Conservation (phyloP, 1,284 basidiomycete genomes). For the Rhodotorula sp. region DNA sequence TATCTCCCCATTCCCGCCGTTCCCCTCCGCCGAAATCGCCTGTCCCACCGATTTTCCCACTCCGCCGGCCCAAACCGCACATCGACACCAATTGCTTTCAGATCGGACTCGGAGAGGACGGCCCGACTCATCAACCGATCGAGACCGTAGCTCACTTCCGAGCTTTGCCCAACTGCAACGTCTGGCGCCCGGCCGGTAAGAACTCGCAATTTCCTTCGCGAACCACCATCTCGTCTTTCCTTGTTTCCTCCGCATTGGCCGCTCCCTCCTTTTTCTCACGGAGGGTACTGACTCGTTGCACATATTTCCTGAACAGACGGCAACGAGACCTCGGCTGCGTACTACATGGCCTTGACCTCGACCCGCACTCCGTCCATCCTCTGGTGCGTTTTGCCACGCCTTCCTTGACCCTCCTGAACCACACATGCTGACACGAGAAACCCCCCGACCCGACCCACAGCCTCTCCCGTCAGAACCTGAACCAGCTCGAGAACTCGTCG, state of each 20-base stretch:
- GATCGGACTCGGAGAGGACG: conserved; percentile 69
- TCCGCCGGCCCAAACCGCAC: background rate
- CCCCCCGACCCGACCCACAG: conserved; percentile 49
- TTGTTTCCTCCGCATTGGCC: background rate
- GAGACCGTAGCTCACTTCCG: conserved; percentile 66
- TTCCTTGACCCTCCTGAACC: background rate
- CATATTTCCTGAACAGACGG: conserved; percentile 58
- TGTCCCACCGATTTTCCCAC: background rate
- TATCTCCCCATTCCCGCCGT: too few relatives aligned
- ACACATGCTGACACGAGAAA: background rate
- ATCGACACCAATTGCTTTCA: background rate
- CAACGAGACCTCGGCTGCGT: conserved; percentile 89
- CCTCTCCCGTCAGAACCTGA: conserved; percentile 89
- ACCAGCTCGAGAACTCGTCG: conserved; percentile 82
- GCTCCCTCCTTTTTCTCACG: too few relatives aligned
- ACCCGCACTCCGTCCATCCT: conserved; percentile 78
- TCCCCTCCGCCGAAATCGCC: too few relatives aligned
- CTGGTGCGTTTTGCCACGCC: conserved; percentile 22
- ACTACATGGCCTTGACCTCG: conserved; percentile 73
- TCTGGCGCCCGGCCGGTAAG: conserved; percentile 34
- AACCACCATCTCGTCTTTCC: conserved; percentile 53
- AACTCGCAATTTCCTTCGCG: conserved; percentile 1
- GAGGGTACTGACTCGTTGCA: too few relatives aligned
- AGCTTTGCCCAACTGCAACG: conserved; percentile 71
- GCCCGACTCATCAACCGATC: conserved; percentile 87